Conservation (phyloP, 2,329 filamentous ascomycete genomes). For the Aspergillus fischeri region DNA sequence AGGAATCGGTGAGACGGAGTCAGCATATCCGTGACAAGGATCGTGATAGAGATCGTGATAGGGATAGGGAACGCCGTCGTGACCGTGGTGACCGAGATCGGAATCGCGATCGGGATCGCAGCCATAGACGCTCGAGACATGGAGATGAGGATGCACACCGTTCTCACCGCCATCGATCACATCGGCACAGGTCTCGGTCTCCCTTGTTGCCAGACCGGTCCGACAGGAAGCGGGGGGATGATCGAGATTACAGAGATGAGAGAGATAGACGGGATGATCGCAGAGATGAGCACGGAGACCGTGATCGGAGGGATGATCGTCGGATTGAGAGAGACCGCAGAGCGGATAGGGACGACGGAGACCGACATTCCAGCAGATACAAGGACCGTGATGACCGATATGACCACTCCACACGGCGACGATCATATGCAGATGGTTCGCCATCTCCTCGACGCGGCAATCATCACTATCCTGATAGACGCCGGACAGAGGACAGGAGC, state of each 20-base stretch:
- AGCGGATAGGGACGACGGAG: constrained; percentile 19
- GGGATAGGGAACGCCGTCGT: constrained; percentile 15
- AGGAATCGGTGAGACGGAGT: constrained; percentile 38
- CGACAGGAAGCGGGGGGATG: constrained; percentile 6
- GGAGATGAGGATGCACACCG: constrained; percentile 21
- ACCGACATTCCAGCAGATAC: constrained; percentile 17
- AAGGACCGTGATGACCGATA: constrained; percentile 22
- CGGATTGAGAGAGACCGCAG: constrained; percentile 15
- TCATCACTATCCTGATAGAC: constrained; percentile 9
- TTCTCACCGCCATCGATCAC: constrained; percentile 19
- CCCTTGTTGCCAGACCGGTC: background rate
- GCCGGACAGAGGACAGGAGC: constrained; percentile 9
- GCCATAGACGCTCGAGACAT: constrained; percentile 21
- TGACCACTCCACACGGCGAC: constrained; percentile 19
- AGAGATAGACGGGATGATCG: constrained; percentile 21
- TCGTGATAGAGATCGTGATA: constrained; percentile 13
- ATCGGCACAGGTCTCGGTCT: constrained; percentile 22
- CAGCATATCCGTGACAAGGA: constrained; percentile 17
- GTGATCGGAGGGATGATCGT: constrained; percentile 16
- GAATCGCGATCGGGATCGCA: constrained; percentile 15
- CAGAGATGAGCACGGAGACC: constrained; percentile 10
- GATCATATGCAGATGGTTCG: constrained; percentile 17
- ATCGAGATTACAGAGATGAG: constrained; percentile 17
- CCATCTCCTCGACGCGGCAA: constrained; percentile 18
- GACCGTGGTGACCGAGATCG: constrained; percentile 11